phyloP scores from a whole-genome alignment of 1,284 basidiomycete genomes.

The Xanthoconium separans region DNA sequence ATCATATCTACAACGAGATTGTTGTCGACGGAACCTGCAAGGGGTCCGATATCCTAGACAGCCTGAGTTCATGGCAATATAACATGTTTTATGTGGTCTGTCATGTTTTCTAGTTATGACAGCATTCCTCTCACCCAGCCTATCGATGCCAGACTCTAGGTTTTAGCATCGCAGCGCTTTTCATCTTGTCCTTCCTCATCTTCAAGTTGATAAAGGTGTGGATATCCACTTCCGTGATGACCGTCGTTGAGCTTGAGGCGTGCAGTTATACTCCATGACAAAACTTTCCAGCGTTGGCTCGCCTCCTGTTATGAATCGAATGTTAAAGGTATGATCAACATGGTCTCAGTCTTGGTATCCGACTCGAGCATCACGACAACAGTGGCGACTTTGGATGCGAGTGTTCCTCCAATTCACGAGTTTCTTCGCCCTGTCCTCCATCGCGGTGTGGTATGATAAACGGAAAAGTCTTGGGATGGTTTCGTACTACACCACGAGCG shows the following conservation, averaged over 20 bases:
- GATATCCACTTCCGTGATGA: not conserved
- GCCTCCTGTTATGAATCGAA: conserved; percentile 41
- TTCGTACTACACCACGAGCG: conserved; percentile 31
- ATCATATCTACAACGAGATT: conserved; percentile 31
- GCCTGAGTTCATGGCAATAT: conserved; percentile 40
- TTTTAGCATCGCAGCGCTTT: conserved; percentile 34
- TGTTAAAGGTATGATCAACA: conserved; percentile 30
- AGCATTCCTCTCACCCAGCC: not conserved
- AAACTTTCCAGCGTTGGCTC: conserved; percentile 54
- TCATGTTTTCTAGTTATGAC: conserved; percentile 1
- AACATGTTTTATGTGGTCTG: conserved; percentile 37
- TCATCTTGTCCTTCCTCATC: conserved; percentile 36
- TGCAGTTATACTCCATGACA: conserved; percentile 46
- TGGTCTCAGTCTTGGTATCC: not conserved
- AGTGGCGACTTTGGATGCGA: conserved; percentile 51
- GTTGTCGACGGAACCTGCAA: conserved; percentile 39
- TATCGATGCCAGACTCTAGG: conserved; percentile 35
- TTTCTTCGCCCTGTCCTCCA: conserved; percentile 51
- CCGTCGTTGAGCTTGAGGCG: not conserved
- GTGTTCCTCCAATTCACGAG: conserved; percentile 49
- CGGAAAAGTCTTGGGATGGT: conserved; percentile 38
- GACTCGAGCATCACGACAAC: not conserved
- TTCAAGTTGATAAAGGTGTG: conserved; percentile 41
- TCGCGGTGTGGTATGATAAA: conserved; percentile 53
- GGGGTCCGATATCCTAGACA: conserved; percentile 38